Evolutionary conservation across 2,329 filamentous ascomycete genomes (phyloP), one percentile per base, ranked within the genome.

Genomic region (Diatrype stigma): DNA sequence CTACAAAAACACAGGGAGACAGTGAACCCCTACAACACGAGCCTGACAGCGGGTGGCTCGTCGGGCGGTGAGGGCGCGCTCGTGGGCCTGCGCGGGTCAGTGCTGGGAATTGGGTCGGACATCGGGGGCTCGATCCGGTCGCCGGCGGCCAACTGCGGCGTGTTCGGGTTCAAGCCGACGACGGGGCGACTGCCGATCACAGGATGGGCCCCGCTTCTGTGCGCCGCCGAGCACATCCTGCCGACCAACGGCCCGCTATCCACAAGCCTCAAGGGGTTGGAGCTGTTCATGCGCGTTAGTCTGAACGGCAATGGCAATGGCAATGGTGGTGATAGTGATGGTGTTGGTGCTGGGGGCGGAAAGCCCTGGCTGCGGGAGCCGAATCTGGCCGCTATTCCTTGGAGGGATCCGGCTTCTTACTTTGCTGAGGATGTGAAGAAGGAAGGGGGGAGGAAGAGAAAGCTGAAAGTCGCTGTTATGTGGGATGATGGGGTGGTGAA

Each of bases 391-490:
- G 51, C 55, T 17, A 46, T 66, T 32, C 56, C 55, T 22, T 64
- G 59, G 63, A 55, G 50, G 17, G 56, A 59, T 21, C 28, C 32
- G 7, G 42, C 35, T 11, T 44, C 64, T 3, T 47, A 35, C 14
- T 52, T 53, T 11, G 42, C 47, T 12, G 26, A 10, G 26, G 26
- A 30, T 30, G 26, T 5, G 26, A 30, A 30, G 26, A 30, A 30
- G 26, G 26, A 30, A 10, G 10, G 10, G 26, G 10, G 10, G 26
- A 30, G 26, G 26, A 30, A 50, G n/a, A 67, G 67, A 51, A 82
- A 78, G 54, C 66, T 86, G 6, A 83, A 79, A 58, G 71, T 89
- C n/a, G 85, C 76, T 0, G 73, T 84, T 1, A 67, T 85, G 44
- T 77, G 78, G 72, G 73, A 81, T 64, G 82, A 86, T 52, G 79